phyloP scores from a whole-genome alignment of 306 rosid genomes.

The Geum urbanum region DNA sequence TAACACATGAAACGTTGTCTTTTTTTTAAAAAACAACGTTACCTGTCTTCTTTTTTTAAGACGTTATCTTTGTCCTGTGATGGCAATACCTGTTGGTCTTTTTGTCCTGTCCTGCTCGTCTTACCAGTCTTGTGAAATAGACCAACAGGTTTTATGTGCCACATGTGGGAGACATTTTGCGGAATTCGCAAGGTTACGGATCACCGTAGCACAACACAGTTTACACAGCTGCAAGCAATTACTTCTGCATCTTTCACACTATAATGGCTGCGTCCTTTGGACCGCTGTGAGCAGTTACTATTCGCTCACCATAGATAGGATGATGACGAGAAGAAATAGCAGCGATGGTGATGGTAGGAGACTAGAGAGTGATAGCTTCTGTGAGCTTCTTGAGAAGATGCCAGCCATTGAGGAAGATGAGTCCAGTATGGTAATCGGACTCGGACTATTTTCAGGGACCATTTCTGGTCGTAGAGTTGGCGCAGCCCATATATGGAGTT shows the following conservation, averaged over 20 bases:
- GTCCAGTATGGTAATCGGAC: neutral
- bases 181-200: neutral
- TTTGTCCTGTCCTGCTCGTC: neutral
- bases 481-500: slow-evolving; percentile 12
- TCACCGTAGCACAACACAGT: neutral
- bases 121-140: neutral
- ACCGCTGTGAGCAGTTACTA: neutral
- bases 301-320: neutral
- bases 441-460: slow-evolving; percentile 40
- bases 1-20: neutral
- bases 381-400: neutral
- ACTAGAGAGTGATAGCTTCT: slow-evolving; percentile 20
- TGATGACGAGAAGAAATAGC: neutral
- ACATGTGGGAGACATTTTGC: slow-evolving; percentile 1
- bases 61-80: no score
- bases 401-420: slow-evolving; percentile 16
- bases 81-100: neutral
- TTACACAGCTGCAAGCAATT: neutral
- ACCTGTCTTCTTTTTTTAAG: no score
- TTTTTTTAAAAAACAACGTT: neutral
- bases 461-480: slow-evolving; percentile 29
- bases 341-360: slow-evolving; percentile 31
- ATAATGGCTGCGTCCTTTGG: neutral
- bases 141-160: neutral
- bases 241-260: neutral